Evolutionary conservation across 495 filamentous ascomycete species (phyloP).

Genomic region (Parathielavia hyrcaniae): DNA sequence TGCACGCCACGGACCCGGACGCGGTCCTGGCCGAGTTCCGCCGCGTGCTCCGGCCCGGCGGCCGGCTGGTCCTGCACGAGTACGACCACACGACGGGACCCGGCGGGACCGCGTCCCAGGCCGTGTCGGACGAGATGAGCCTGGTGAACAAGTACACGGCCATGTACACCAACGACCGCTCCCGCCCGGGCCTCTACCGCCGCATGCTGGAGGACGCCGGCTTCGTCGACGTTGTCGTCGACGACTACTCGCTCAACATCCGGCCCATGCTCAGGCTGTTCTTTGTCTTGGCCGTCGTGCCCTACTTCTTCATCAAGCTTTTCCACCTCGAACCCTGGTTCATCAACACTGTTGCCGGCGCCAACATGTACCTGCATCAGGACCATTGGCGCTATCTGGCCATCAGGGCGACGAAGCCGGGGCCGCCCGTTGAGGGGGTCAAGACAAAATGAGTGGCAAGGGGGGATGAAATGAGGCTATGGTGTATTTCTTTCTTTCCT

Average conservation of each 20-base stretch:
- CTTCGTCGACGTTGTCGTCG: slow-evolving; percentile 44
- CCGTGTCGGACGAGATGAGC: slow-evolving; percentile 33
- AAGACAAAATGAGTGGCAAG: slow-evolving; percentile 29
- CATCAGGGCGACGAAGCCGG: slow-evolving; percentile 31
- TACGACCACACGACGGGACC: slow-evolving; percentile 43
- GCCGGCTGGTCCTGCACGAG: slow-evolving; percentile 31
- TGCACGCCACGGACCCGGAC: slow-evolving; percentile 49
- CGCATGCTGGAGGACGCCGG: slow-evolving; percentile 45
- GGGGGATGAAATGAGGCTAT: no score
- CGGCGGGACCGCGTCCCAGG: slow-evolving; percentile 22
- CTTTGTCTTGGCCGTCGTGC: slow-evolving; percentile 47
- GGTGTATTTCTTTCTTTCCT: no score
- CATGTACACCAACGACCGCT: slow-evolving; percentile 36
- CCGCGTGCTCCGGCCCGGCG: slow-evolving; percentile 47
- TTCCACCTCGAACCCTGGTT: slow-evolving; percentile 40
- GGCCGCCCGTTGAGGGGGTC: slow-evolving; percentile 20
- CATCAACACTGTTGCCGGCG: slow-evolving; percentile 31
- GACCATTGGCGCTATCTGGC: slow-evolving; percentile 29
- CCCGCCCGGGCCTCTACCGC: slow-evolving; percentile 28
- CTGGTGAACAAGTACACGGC: slow-evolving; percentile 41
- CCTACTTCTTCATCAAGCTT: slow-evolving; percentile 45
- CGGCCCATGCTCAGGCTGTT: slow-evolving; percentile 49
- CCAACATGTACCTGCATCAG: slow-evolving; percentile 19
- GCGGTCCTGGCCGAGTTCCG: slow-evolving; percentile 43
- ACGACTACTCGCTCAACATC: slow-evolving; percentile 47